These are phyloP conservation scores for Penicillium taxi DNA, from an alignment of 495 filamentous ascomycete genomes.

Conservation along the genomic window DNA sequence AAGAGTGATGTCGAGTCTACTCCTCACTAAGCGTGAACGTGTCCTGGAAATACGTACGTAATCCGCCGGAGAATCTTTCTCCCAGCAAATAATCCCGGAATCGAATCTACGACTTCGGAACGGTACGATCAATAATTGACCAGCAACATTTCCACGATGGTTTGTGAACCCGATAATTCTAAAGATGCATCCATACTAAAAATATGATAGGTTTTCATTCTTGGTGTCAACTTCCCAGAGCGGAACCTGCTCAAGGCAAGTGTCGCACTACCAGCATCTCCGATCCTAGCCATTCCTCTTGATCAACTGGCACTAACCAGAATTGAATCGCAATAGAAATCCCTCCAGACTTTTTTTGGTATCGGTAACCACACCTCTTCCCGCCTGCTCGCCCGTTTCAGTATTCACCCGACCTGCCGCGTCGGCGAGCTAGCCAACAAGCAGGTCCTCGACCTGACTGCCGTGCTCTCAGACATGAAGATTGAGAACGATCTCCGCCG, in stretches of 20 bases:
- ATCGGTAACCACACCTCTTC: constrained; percentile 63
- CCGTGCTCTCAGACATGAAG: constrained; percentile 81
- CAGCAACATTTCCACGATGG: constrained; percentile 26
- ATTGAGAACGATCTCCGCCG: constrained; percentile 83
- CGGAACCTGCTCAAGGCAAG: constrained; percentile 68
- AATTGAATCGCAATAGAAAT: constrained; percentile 49
- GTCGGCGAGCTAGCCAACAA: constrained; percentile 62
- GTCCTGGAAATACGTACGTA: background rate
- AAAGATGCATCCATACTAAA: constrained; percentile 3
- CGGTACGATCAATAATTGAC: constrained; percentile 4
- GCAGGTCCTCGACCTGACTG: constrained; percentile 69
- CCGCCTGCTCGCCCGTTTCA: constrained; percentile 75
- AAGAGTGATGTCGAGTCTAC: no score
- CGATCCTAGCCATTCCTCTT: constrained; percentile 3
- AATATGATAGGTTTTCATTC: constrained; percentile 60
- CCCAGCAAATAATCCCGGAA: background rate
- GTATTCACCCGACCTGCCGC: constrained; percentile 73
- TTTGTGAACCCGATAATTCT: constrained; percentile 7
- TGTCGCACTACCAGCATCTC: no score
- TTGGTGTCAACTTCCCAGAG: constrained; percentile 80
- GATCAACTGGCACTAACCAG: constrained; percentile 11
- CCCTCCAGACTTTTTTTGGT: constrained; percentile 83
- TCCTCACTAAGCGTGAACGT: background rate
- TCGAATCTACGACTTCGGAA: no score
- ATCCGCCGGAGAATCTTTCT: constrained; percentile 25